A percentile compares a stretch with the other conserved stretches of the same genome.
phyloP scores from a whole-genome alignment of 306 rosid genomes.

The Sechiopsis laciniata region DNA sequence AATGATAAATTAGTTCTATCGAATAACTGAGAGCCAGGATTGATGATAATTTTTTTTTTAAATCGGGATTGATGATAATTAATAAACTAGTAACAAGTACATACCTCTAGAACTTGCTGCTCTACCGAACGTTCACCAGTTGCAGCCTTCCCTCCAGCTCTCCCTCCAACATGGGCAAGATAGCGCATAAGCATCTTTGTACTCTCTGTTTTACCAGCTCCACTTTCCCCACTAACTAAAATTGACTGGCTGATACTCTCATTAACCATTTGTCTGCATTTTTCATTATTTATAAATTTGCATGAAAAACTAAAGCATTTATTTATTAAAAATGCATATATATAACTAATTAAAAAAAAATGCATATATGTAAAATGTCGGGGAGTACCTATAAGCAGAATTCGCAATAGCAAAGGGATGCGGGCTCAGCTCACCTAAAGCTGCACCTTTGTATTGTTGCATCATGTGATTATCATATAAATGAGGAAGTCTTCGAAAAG shows the following conservation, averaged over 20 bases:
- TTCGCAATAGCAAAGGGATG: conserved; percentile 98
- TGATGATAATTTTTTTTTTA: too few relatives aligned
- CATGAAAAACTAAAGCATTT: not conserved
- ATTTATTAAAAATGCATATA: not conserved
- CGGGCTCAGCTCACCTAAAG: conserved; percentile 85
- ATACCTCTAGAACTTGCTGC: conserved; percentile 92
- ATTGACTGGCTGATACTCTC: conserved; percentile 81
- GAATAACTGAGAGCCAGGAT: not conserved
- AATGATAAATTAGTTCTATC: not conserved
- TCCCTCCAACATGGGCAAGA: conserved; percentile 90
- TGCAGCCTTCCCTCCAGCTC: conserved; percentile 77
- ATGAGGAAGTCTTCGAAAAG: conserved; percentile 85
- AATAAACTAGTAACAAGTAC: conserved; percentile 9
- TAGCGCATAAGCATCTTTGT: conserved; percentile 96
- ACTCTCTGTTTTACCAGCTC: conserved; percentile 96
- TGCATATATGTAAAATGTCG: conserved; percentile 3
- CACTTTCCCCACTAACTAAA: conserved; percentile 98
- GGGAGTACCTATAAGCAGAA: conserved; percentile 78
- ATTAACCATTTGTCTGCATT: conserved; percentile 69
- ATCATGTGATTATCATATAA: conserved; percentile 55
- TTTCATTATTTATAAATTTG: conserved; percentile 1
- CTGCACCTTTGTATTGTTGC: conserved; percentile 64
- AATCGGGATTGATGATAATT: not conserved
- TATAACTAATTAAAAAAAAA: not conserved
- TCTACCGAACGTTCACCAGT: conserved; percentile 79